Conservation (phyloP, 768 basidiomycete species). For the Crepidotus variabilis region DNA sequence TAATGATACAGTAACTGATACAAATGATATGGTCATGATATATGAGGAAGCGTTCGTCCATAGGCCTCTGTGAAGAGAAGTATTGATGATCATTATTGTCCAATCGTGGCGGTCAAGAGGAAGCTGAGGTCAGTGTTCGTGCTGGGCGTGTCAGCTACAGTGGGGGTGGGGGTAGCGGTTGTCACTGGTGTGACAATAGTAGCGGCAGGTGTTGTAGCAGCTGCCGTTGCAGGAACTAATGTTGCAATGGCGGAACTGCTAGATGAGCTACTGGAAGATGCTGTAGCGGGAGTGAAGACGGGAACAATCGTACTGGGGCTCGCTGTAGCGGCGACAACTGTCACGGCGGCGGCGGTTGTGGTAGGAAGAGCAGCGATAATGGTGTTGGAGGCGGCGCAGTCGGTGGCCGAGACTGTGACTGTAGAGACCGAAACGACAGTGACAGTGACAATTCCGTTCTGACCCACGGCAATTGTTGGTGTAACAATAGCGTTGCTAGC, state of each 20-base stretch:
- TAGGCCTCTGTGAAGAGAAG: no score
- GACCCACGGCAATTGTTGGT: constrained; percentile 26
- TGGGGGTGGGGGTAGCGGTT: no score
- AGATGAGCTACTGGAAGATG: background rate
- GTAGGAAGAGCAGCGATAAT: background rate
- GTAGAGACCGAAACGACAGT: constrained; percentile 26
- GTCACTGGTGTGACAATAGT: no score
- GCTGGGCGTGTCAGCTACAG: no score
- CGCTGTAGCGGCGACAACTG: constrained; percentile 9
- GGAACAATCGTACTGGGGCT: constrained; percentile 6
- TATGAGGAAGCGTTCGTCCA: no score
- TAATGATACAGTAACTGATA: no score
- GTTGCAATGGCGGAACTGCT: background rate
- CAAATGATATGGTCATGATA: no score
- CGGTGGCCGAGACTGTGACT: constrained; percentile 22
- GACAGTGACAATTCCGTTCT: constrained; percentile 31
- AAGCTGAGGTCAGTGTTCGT: no score
- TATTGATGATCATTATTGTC: no score
- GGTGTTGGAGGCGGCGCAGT: constrained; percentile 13
- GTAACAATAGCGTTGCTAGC: constrained; percentile 14
- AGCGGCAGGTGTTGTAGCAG: background rate
- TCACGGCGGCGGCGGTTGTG: constrained; percentile 8
- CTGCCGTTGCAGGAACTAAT: background rate
- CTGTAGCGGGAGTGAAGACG: background rate
- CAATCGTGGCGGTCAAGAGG: no score